A percentile compares a stretch with the other conserved stretches of the same genome.
Conservation (phyloP, 495 filamentous ascomycete species). For the Trichoderma erinaceum region DNA sequence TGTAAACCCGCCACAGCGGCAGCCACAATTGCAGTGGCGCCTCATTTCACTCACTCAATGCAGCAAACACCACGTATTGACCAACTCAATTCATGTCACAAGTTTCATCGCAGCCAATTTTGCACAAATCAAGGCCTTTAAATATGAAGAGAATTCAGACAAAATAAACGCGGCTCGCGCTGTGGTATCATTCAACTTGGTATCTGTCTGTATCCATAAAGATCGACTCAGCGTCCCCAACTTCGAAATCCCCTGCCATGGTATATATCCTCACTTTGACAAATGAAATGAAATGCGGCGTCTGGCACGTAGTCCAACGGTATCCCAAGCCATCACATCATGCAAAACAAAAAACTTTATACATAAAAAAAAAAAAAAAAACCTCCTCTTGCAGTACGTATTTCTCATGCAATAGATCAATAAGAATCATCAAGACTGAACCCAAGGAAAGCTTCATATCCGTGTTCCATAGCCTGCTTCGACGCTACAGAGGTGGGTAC, state of each 20-base stretch:
- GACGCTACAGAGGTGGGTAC: not conserved
- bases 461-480: not conserved
- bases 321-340: slow-evolving; percentile 10
- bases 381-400: not conserved
- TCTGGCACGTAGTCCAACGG: not conserved
- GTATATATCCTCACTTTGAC: not conserved
- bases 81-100: no score
- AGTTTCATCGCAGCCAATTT: no score
- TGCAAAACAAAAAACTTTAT: not conserved
- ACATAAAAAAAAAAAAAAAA: not conserved
- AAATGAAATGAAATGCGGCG: slow-evolving; percentile 11
- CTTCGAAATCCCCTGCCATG: not conserved
- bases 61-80: no score
- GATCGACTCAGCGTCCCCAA: not conserved
- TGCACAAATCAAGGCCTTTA: no score
- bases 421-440: not conserved
- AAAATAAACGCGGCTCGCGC: not conserved
- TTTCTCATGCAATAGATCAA: not conserved
- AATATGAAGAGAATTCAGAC: not conserved
- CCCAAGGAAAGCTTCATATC: slow-evolving; percentile 7
- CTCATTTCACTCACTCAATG: no score
- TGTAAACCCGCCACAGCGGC: no score
- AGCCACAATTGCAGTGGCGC: no score
- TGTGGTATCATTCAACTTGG: slow-evolving; percentile 13
- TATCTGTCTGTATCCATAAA: slow-evolving; percentile 5